These are phyloP conservation scores for Microsporum canis DNA, from an alignment of 2,329 filamentous ascomycete genomes.

Conservation along the genomic window DNA sequence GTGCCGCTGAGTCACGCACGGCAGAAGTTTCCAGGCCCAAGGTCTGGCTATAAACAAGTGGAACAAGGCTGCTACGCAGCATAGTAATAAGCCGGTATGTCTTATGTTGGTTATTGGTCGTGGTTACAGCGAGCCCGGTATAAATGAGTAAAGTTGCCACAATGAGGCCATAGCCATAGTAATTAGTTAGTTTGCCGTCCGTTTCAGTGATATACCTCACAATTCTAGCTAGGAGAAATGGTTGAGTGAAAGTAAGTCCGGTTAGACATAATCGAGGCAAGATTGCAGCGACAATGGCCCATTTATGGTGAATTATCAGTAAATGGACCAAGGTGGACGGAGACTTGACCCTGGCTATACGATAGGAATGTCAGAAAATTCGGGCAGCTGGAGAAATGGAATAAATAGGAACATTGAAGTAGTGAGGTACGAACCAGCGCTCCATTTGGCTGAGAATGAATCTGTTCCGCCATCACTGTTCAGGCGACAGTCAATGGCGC, in stretches of 20 bases:
- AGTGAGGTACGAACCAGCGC: neutral
- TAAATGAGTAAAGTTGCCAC: slow-evolving; percentile 16
- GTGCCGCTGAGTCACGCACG: neutral
- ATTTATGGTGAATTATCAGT: neutral
- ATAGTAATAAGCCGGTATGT: slow-evolving; percentile 6
- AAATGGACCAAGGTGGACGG: neutral
- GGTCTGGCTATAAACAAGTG: slow-evolving; percentile 1
- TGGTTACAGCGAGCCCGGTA: slow-evolving; percentile 10
- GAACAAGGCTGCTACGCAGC: slow-evolving; percentile 1
- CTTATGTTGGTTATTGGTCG: neutral
- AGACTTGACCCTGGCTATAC: neutral
- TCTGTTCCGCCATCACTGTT: neutral
- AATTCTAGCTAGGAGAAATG: slow-evolving; percentile 19
- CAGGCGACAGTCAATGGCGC: slow-evolving; percentile 17
- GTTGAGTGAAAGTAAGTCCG: slow-evolving; percentile 21
- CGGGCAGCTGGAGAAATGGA: neutral
- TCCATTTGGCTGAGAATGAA: neutral
- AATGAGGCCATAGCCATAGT: slow-evolving; percentile 18
- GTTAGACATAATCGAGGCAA: slow-evolving; percentile 18
- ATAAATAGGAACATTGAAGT: neutral
- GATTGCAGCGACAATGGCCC: neutral
- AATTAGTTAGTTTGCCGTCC: slow-evolving; percentile 9
- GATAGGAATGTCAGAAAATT: no score
- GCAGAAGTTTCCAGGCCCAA: neutral
- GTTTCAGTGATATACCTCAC: slow-evolving; percentile 14